Evolutionary conservation across 208 protist species (phyloP), one percentile per base, ranked within the genome.

Genomic region (Strigomonas culicis): DNA sequence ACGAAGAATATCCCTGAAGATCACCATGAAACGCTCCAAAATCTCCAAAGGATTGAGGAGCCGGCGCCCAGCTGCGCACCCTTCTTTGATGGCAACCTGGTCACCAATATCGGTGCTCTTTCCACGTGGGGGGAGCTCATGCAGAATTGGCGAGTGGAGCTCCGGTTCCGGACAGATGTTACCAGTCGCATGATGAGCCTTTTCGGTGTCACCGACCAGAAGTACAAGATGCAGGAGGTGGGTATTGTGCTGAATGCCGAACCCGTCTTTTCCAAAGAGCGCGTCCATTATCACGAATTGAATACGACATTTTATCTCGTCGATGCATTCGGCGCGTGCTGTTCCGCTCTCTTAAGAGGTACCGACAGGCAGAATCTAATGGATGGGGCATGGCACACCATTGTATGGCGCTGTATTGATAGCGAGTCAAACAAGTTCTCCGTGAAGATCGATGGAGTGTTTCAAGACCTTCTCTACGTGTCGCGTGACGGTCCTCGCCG

Each of bases 351-450:
- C 31, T 75, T 96, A 32, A 82, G 86, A 13, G 90, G 90, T 15
- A 91, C 67, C 25, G 90, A 96, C 56, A 77, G 84, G 44, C 78
- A 92, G 52, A 89, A 85, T 59, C 63, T 92, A 22, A 81, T 93
- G 81, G 90, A 96, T 58, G 90, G 86, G 4, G 72, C 85, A 71
- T 96, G 90, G 87, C 90, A 96, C 69, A 96, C 86, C 34, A 64
- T 96, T 11, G 79, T 92, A 46, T 96, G 90, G 87, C 74, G 79
- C 27, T 92, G 85, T 65, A 73, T 93, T 36, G 90, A 96, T 66
- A 90, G 82, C 67, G 86, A 93, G 58, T 68, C 78, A 22, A 96
- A 96, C 74, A 90, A 88, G 41, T 92, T 92, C 56, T 77, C 63
- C n/a, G 90, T 96, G 15, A 92, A 85, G 63, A 76, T 96, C 10